These are phyloP conservation scores for Echeveria elegans DNA, from an alignment of 164 flowering plant species.

Conservation along the genomic window DNA sequence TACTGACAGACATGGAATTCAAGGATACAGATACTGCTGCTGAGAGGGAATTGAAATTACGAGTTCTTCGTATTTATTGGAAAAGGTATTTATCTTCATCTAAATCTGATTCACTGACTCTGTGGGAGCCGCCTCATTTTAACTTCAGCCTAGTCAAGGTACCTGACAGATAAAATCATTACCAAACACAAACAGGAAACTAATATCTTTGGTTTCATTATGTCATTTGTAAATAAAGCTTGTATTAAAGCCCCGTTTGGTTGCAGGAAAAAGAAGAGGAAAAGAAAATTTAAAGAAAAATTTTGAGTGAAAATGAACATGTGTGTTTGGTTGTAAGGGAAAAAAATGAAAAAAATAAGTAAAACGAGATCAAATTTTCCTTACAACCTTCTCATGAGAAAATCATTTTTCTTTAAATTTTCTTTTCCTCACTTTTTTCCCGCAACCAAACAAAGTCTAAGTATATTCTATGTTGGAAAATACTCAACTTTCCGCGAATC, in stretches of 20 bases:
- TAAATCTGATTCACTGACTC: neutral
- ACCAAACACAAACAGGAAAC: neutral
- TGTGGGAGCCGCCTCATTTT: neutral
- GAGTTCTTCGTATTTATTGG: conserved; percentile 61
- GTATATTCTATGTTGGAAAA: neutral
- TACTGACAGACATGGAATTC: conserved; percentile 94
- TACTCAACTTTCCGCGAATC: neutral
- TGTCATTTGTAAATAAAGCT: neutral
- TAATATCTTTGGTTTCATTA: neutral
- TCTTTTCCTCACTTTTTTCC: too few species aligned
- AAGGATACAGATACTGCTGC: conserved; percentile 68
- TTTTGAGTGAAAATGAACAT: too few species aligned
- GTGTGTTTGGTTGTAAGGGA: too few species aligned
- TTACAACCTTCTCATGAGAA: too few species aligned
- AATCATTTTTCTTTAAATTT: too few species aligned
- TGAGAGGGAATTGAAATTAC: conserved; percentile 68
- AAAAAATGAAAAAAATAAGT: too few species aligned
- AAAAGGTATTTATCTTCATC: conserved; percentile 35
- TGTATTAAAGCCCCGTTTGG: too few species aligned
- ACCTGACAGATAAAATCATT: neutral
- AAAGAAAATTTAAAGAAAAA: too few species aligned
- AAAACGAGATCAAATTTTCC: too few species aligned
- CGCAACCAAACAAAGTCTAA: too few species aligned
- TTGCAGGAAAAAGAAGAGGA: too few species aligned
- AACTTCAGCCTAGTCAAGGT: neutral